A percentile compares a stretch with the other conserved stretches of the same genome.
Evolutionary conservation across 2,329 filamentous ascomycete genomes (phyloP).

Genomic region (Hymenoscyphus occultus): DNA sequence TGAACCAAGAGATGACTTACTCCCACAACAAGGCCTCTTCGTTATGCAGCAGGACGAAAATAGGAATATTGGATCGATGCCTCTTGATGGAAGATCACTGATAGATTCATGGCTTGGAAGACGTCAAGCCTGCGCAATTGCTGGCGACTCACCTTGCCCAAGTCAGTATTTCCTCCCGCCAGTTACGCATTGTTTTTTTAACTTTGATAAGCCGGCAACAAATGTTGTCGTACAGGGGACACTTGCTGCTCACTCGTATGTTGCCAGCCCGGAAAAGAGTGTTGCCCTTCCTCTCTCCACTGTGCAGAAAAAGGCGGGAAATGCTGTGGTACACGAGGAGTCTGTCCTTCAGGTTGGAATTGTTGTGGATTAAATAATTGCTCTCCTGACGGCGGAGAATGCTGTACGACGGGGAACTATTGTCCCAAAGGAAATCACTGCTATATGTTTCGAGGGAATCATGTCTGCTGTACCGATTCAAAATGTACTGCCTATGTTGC

Average conservation of each 20-base stretch:
- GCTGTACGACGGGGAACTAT: conserved; percentile 16
- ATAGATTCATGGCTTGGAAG: conserved; percentile 19
- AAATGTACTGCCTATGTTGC: conserved; percentile 18
- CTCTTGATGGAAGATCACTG: conserved; percentile 16
- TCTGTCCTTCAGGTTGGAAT: conserved; percentile 16
- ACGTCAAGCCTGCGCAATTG: conserved; percentile 8
- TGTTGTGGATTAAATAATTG: conserved; percentile 17
- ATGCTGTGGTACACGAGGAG: conserved; percentile 15
- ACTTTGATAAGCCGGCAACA: conserved; percentile 6
- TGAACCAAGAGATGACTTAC: conserved; percentile 1
- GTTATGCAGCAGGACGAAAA: conserved; percentile 5
- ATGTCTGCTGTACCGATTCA: conserved; percentile 18
- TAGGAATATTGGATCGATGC: conserved; percentile 9
- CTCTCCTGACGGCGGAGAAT: conserved; percentile 16
- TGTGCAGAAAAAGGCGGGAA: conserved; percentile 17
- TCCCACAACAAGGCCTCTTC: conserved; percentile 8
- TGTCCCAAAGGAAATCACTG: conserved; percentile 18
- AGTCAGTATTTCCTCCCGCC: conserved; percentile 9
- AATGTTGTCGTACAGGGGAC: conserved; percentile 18
- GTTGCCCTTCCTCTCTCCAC: conserved; percentile 14
- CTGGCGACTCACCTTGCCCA: conserved; percentile 14
- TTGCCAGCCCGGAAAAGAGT: conserved; percentile 14
- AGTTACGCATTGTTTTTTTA: neutral
- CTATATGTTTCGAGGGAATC: conserved; percentile 8
- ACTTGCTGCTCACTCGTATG: conserved; percentile 17